Evolutionary conservation across 352 stramenopile genomes (phyloP).

Genomic region (Hyaloperonospora arabidopsidis): DNA sequence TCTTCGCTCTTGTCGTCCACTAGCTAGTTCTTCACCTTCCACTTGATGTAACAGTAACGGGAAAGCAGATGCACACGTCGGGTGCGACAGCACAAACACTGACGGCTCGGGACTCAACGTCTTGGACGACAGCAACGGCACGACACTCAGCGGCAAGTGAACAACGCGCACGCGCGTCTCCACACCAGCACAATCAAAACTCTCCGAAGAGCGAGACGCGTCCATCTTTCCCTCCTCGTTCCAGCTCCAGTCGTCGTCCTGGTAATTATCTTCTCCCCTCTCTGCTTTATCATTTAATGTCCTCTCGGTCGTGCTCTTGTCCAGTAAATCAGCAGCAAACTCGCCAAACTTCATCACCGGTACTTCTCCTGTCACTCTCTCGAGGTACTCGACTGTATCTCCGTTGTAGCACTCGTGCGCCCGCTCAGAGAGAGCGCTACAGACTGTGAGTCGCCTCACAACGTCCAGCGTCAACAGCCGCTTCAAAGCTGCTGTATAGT

Average conservation of each 20-base stretch:
- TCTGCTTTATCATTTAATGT: slow-evolving; percentile 12
- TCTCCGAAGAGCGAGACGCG: too few species aligned
- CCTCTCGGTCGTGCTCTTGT: slow-evolving; percentile 9
- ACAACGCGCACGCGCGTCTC: slow-evolving; percentile 29
- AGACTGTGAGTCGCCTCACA: slow-evolving; percentile 40
- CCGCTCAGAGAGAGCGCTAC: slow-evolving; percentile 57
- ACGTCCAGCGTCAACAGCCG: slow-evolving; percentile 35
- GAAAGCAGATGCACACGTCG: slow-evolving; percentile 58
- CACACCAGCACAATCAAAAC: too few species aligned
- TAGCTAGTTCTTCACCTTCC: slow-evolving; percentile 5
- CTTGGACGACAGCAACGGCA: slow-evolving; percentile 44
- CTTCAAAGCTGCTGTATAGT: slow-evolving; percentile 37
- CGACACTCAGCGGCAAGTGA: slow-evolving; percentile 51
- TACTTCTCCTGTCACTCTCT: slow-evolving; percentile 9
- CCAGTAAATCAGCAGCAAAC: slow-evolving; percentile 31
- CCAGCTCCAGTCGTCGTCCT: neutral
- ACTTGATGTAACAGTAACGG: slow-evolving; percentile 61
- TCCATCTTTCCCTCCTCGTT: neutral
- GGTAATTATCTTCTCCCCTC: slow-evolving; percentile 7
- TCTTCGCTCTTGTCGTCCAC: slow-evolving; percentile 10
- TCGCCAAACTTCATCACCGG: slow-evolving; percentile 43
- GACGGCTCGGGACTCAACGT: slow-evolving; percentile 37
- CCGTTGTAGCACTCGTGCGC: slow-evolving; percentile 59
- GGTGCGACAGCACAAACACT: slow-evolving; percentile 65
- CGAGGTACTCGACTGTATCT: neutral